phyloP scores from a whole-genome alignment of 805 yeast genomes.

The Candida caryicola region DNA sequence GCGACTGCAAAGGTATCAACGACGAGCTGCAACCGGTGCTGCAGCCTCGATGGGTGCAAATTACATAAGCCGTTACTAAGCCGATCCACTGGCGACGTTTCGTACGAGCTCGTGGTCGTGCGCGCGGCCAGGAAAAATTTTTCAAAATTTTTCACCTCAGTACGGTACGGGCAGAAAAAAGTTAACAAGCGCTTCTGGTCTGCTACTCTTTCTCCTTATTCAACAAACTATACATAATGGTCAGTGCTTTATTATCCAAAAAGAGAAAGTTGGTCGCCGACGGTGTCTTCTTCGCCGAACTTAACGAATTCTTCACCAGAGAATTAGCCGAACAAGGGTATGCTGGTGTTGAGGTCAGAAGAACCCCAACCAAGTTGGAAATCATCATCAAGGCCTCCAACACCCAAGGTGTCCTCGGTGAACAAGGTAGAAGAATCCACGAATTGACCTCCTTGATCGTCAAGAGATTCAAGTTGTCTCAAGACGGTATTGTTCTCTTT shows the following conservation, averaged over 20 bases:
- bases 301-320: conserved; percentile 99
- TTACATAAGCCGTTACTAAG: conserved; percentile 4
- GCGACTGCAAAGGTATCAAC: too few relatives aligned
- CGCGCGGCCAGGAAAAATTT: conserved; percentile 3
- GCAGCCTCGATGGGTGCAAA: conserved; percentile 4
- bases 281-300: conserved; percentile 99
- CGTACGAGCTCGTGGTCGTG: not conserved
- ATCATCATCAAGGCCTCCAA: conserved; percentile 98
- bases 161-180: not conserved
- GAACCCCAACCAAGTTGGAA: conserved; percentile 97
- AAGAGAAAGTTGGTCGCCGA: conserved; percentile 99
- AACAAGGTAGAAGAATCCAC: conserved; percentile 99
- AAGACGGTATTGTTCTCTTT: conserved; percentile 89
- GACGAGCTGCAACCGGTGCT: too few relatives aligned
- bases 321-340: conserved; percentile 99
- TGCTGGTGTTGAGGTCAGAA: conserved; percentile 99
- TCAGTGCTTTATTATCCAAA: conserved; percentile 68
- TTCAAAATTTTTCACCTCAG: conserved; percentile 1
- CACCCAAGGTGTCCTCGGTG: conserved; percentile 98
- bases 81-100: not conserved
- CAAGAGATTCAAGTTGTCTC: conserved; percentile 97
- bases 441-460: conserved; percentile 96
- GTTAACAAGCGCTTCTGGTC: not conserved
- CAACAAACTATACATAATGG: conserved; percentile 14
- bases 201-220: conserved; percentile 1